Conservation (phyloP, 768 basidiomycete species). For the Mycena capillaripes region DNA sequence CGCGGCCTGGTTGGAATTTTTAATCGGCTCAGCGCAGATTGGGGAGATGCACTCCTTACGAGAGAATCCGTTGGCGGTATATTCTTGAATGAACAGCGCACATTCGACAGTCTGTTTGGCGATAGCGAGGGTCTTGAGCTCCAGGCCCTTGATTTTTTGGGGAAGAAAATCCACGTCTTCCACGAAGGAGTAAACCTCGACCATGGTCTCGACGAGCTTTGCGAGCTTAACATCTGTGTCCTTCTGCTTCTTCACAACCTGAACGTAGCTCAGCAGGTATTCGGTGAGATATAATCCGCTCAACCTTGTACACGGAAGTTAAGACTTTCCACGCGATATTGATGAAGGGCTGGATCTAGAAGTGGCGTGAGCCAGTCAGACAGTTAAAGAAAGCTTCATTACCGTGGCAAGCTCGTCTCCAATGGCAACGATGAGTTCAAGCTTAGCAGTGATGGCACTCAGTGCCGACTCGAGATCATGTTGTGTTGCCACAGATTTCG, state of each 20-base stretch:
- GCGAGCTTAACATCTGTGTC: background rate
- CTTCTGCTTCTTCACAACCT: background rate
- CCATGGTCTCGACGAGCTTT: background rate
- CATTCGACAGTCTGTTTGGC: slow-evolving; percentile 6
- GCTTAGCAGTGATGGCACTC: background rate
- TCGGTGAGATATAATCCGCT: background rate
- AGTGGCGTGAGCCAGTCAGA: background rate
- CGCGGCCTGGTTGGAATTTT: background rate
- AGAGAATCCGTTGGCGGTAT: background rate
- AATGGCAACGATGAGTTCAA: background rate
- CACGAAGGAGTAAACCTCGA: background rate
- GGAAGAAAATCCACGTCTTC: background rate
- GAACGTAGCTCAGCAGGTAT: background rate
- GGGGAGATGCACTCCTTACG: background rate
- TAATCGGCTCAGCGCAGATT: background rate
- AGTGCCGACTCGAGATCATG: background rate
- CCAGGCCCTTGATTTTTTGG: background rate
- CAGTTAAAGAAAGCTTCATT: background rate
- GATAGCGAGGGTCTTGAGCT: background rate
- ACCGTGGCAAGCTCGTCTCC: background rate
- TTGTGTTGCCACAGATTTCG: background rate
- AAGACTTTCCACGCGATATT: slow-evolving; percentile 1
- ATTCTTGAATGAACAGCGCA: slow-evolving; percentile 5
- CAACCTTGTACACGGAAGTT: background rate
- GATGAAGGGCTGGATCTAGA: background rate